phyloP scores from a whole-genome alignment of 2,329 filamentous ascomycete species.

The Pseudocercospora crystallina region DNA sequence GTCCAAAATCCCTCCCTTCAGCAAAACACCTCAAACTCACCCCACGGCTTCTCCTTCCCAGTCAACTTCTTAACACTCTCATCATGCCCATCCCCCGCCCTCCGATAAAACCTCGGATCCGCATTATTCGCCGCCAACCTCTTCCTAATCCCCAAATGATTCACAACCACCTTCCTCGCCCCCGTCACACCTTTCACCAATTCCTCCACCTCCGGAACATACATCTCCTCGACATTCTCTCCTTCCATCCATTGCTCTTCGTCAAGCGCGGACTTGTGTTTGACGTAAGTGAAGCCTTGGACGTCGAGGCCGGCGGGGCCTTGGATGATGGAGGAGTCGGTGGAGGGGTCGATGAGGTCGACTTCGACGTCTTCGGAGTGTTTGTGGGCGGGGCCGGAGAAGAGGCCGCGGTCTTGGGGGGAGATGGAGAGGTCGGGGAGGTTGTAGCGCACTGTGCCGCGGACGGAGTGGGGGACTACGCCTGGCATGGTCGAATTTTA shows the following conservation, averaged over 20 bases:
- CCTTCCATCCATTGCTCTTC: neutral
- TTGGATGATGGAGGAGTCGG: neutral
- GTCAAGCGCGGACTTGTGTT: slow-evolving; percentile 3
- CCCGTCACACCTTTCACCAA: slow-evolving; percentile 1
- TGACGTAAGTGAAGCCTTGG: slow-evolving; percentile 8
- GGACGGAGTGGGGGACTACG: too few species aligned
- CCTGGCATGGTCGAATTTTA: too few species aligned
- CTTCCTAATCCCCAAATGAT: neutral
- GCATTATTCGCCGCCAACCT: neutral
- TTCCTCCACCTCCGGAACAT: slow-evolving; percentile 1
- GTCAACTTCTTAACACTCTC: neutral
- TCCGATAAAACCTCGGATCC: neutral
- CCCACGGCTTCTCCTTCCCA: neutral
- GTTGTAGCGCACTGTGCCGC: slow-evolving; percentile 4
- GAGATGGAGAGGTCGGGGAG: slow-evolving; percentile 2
- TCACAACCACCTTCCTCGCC: neutral
- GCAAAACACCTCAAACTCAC: neutral
- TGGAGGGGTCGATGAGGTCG: slow-evolving; percentile 1
- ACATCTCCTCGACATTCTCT: neutral
- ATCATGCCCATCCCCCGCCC: neutral
- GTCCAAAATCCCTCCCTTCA: slow-evolving; percentile 1
- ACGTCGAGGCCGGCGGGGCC: slow-evolving; percentile 1
- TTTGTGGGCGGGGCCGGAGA: neutral
- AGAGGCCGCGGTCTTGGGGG: slow-evolving; percentile 1
- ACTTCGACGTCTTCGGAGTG: neutral